Evolutionary conservation across 2,329 filamentous ascomycete species (phyloP).

Genomic region (Cytospora leucostoma): DNA sequence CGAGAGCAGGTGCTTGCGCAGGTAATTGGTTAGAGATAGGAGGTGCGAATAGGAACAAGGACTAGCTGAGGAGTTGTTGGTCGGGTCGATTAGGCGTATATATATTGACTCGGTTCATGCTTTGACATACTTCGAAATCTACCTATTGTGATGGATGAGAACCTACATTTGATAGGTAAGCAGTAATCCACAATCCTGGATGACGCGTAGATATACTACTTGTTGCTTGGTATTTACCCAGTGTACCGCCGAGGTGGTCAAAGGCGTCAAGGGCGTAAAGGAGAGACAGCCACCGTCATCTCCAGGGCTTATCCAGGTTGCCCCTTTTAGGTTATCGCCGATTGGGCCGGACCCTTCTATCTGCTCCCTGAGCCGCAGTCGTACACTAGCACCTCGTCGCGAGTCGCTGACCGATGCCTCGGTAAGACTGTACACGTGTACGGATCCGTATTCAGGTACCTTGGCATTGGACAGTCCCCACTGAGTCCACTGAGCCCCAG

Average conservation of each 20-base stretch:
- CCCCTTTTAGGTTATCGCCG: slow-evolving; percentile 11
- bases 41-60: slow-evolving; percentile 42
- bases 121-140: too few species aligned
- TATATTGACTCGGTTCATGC: too few species aligned
- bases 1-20: slow-evolving; percentile 46
- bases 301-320: background rate
- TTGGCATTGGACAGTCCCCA: background rate
- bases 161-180: too few species aligned
- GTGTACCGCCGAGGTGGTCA: too few species aligned
- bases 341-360: background rate
- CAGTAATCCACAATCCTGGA: too few species aligned
- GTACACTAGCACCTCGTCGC: background rate
- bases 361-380: background rate
- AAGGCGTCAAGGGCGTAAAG: too few species aligned
- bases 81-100: too few species aligned
- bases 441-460: background rate
- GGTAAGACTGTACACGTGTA: background rate
- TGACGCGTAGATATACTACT: too few species aligned
- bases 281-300: slow-evolving; percentile 1
- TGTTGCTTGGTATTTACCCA: too few species aligned
- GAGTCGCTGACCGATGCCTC: background rate
- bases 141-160: too few species aligned
- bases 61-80: background rate
- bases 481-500: background rate
- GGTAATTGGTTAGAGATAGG: slow-evolving; percentile 34